These are phyloP conservation scores for Dactylorhiza incarnata DNA, from an alignment of 106 monocot species.

Conservation along the genomic window DNA sequence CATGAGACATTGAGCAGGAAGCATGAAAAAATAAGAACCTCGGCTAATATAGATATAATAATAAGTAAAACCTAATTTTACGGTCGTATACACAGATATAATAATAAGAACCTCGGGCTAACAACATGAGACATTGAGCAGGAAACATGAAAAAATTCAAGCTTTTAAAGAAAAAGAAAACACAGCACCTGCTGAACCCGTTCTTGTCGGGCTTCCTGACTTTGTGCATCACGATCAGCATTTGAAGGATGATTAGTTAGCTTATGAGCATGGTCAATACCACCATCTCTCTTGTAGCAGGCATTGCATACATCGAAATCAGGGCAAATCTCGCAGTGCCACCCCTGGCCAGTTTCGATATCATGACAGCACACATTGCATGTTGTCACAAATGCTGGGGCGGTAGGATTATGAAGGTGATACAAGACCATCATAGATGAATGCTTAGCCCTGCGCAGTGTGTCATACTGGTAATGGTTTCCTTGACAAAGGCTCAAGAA, in stretches of 20 bases:
- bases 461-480: conserved; percentile 90
- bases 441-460: conserved; percentile 81
- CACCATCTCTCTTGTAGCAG: conserved; percentile 68
- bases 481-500: conserved; percentile 88
- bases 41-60: no score
- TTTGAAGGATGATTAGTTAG: conserved; percentile 68
- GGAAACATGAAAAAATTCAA: background rate
- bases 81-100: background rate
- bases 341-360: conserved; percentile 77
- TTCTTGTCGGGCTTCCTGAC: conserved; percentile 71
- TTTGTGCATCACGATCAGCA: conserved; percentile 67
- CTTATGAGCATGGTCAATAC: conserved; percentile 61
- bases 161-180: background rate
- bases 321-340: conserved; percentile 77
- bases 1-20: no score
- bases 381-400: conserved; percentile 78
- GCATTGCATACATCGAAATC: conserved; percentile 81
- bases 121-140: background rate
- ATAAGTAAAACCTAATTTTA: background rate
- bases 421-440: conserved; percentile 90
- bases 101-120: background rate
- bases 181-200: conserved; percentile 57
- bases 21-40: no score
- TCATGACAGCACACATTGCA: conserved; percentile 73
- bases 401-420: conserved; percentile 91